Conservation (phyloP, 179 eudicot genomes). For the Carnegiea gigantea region DNA sequence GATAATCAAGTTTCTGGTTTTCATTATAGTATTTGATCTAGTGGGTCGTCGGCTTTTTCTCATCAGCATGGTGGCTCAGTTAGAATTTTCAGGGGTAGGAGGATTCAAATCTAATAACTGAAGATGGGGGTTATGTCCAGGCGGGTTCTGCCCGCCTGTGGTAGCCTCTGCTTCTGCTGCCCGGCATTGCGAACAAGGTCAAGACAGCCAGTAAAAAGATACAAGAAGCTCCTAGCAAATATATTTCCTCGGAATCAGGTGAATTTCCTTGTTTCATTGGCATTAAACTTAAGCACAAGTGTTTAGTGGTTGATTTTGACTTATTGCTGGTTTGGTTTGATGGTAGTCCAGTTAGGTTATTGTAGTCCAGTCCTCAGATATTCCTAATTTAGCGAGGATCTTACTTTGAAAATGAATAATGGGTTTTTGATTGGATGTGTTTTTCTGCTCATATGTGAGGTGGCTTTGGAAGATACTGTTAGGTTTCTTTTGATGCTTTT, state of each 20-base stretch:
- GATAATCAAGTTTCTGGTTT: neutral
- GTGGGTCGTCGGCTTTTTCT: constrained; percentile 12
- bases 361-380: neutral
- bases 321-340: neutral
- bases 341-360: neutral
- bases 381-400: neutral
- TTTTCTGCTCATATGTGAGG: neutral
- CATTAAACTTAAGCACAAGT: constrained; percentile 9
- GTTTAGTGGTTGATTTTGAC: constrained; percentile 12
- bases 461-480: neutral
- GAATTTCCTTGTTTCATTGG: constrained; percentile 9
- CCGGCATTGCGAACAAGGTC: constrained; percentile 84
- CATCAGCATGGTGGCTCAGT: constrained; percentile 10
- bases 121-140: constrained; percentile 95
- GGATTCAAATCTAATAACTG: constrained; percentile 15
- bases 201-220: constrained; percentile 90
- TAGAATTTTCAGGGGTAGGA: constrained; percentile 16
- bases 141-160: constrained; percentile 83
- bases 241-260: constrained; percentile 94
- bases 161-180: constrained; percentile 79
- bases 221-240: constrained; percentile 77
- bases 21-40: constrained; percentile 19
- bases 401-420: neutral
- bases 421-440: neutral
- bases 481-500: constrained; percentile 2